Base-by-base conservation (phyloP, 73 alveolate genomes). In the Paramecium pentaurelia region DNA sequence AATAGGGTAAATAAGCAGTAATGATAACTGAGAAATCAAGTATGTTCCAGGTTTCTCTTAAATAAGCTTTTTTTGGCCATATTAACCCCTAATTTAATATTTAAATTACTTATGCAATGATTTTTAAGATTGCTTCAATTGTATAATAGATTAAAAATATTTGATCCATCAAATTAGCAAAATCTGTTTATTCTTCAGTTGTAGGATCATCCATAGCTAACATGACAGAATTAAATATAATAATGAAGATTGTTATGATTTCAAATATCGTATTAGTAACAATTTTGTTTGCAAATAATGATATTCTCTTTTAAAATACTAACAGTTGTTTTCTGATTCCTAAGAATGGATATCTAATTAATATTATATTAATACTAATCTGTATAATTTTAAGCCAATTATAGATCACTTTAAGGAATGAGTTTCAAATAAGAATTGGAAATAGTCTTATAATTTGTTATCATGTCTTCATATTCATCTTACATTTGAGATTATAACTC, bases 41-140 rank as follows among this genome's bases (percentile, higher is more conserved):
- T 16, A 95, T 87, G 92, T 96, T 97, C 99, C 99, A 97, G 71
- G 45, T 84, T 86, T 97, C 99, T 96, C 98, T 96, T 34, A 97
- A 75, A 92, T 97, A 97, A 8, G 99, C 97, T 54, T 93, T 96
- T 93, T 96, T 96, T 8, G 95, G 94, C 37, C 94, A 73, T 30
- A 97, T 47, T 68, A 97, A 92, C 14, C 98, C 99, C 88, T 75
- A 75, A 5, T 75, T 30, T 75, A 16, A 5, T 14, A 5, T 8
- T 10, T 30, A 32, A 75, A 3, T 36, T 75, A 75, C 88, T 51
- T 64, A 88, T 2, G 97, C 93, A 18, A 95, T 84, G 30, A 96
- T 94, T 84, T 96, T 96, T 27, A 96, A 58, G 45, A 77, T 60
- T 7, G 96, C 94, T 92, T 96, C 98, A 34, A 93, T 47, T 14